These are phyloP conservation scores for Simplicillium aogashimaense DNA, from an alignment of 2,329 filamentous ascomycete genomes.

Conservation along the genomic window DNA sequence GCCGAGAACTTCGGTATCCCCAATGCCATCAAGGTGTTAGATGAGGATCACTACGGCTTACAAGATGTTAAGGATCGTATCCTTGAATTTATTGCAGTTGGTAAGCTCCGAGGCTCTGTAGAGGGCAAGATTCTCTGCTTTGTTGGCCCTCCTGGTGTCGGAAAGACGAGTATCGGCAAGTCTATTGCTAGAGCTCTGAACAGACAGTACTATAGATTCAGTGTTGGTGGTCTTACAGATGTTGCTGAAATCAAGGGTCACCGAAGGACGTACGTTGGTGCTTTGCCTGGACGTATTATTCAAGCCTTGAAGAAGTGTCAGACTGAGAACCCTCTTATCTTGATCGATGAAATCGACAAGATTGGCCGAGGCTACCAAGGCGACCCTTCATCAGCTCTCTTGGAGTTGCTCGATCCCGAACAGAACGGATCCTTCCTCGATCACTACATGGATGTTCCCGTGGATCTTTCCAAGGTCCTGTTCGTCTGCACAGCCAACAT, in stretches of 20 bases:
- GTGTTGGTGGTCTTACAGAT: slow-evolving; percentile 90
- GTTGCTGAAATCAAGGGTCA: slow-evolving; percentile 99
- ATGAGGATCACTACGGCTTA: slow-evolving; percentile 93
- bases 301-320: slow-evolving; percentile 98
- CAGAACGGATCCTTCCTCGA: slow-evolving; percentile 97
- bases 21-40: slow-evolving; percentile 80
- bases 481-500: slow-evolving; percentile 99
- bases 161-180: slow-evolving; percentile 98
- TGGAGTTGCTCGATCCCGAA: slow-evolving; percentile 91
- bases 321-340: slow-evolving; percentile 91
- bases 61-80: slow-evolving; percentile 99
- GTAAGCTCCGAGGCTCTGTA: slow-evolving; percentile 91
- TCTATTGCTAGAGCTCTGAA: slow-evolving; percentile 93
- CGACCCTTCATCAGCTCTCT: slow-evolving; percentile 85
- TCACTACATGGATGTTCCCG: slow-evolving; percentile 97
- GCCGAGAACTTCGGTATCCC: slow-evolving; percentile 94
- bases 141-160: slow-evolving; percentile 92
- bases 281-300: slow-evolving; percentile 90
- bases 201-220: slow-evolving; percentile 96
- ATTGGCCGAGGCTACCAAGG: slow-evolving; percentile 94
- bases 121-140: slow-evolving; percentile 98
- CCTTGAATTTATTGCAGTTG: slow-evolving; percentile 94
- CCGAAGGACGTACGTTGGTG: slow-evolving; percentile 90
- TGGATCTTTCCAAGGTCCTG: slow-evolving; percentile 92
- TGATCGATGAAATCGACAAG: slow-evolving; percentile 98